Percentiles rank a stretch among this genome's conserved stretches.
phyloP scores from a whole-genome alignment of 805 yeast species.

The Tetrapisispora fleetii region DNA sequence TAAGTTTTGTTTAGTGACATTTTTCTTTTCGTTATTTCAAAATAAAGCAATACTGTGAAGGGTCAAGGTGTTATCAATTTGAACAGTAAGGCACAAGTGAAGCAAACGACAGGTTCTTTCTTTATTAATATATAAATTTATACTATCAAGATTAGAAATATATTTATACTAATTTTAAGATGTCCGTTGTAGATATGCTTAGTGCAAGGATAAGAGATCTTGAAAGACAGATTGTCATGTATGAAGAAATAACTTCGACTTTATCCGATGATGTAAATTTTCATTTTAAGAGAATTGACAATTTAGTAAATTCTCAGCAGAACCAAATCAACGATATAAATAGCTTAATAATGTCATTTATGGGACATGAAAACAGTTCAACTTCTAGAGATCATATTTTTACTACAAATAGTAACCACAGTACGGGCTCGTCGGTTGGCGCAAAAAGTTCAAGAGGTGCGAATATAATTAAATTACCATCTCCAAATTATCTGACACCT shows the following conservation, averaged over 20 bases:
- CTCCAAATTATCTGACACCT: conserved; percentile 1
- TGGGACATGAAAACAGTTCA: not conserved
- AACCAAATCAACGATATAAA: conserved; percentile 22
- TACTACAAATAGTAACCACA: not conserved
- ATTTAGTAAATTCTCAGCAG: conserved; percentile 21
- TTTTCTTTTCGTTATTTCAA: no score
- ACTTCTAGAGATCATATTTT: not conserved
- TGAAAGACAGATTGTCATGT: conserved; percentile 22
- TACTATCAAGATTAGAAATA: no score
- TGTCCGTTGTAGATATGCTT: not conserved
- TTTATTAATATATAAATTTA: no score
- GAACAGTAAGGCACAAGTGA: no score
- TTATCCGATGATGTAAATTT: conserved; percentile 23
- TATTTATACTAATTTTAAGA: not conserved
- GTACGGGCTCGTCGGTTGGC: not conserved
- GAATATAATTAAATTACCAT: conserved; percentile 1
- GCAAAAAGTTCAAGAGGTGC: not conserved
- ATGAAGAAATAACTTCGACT: conserved; percentile 23
- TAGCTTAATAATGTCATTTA: not conserved
- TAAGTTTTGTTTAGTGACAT: no score
- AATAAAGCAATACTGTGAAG: no score
- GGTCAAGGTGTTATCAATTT: no score
- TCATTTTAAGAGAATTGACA: conserved; percentile 24
- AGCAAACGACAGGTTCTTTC: no score
- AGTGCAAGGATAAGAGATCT: conserved; percentile 14